Evolutionary conservation across 2,329 filamentous ascomycete species (phyloP).

Genomic region (Cladophialophora carrionii): DNA sequence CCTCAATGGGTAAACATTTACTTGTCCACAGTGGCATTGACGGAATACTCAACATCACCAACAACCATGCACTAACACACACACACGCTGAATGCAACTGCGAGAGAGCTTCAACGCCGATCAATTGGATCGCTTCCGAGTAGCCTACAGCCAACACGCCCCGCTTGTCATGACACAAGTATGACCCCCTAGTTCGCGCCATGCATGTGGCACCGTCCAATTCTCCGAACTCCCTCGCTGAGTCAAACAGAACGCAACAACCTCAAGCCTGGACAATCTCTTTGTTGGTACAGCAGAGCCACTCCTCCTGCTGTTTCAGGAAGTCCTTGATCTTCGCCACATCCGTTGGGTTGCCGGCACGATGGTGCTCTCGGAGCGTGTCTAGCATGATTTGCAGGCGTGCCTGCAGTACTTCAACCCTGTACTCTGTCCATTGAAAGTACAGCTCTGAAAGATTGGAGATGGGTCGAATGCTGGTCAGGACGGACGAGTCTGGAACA

Average conservation of each 20-base stretch:
- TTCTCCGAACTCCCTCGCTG: background rate
- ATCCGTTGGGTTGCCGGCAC: constrained; percentile 41
- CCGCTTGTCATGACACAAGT: background rate
- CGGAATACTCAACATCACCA: background rate
- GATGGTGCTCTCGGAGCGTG: constrained; percentile 38
- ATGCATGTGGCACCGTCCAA: background rate
- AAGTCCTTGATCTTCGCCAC: constrained; percentile 41
- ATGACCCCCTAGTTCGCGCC: background rate
- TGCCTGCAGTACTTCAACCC: constrained; percentile 64
- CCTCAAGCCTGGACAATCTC: constrained; percentile 17
- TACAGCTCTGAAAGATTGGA: constrained; percentile 62
- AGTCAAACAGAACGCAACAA: background rate
- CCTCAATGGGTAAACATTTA: background rate
- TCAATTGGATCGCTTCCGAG: background rate
- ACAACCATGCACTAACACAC: background rate
- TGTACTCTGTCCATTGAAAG: constrained; percentile 63
- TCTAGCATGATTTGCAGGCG: constrained; percentile 54
- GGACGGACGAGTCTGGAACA: constrained; percentile 61
- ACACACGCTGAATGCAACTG: background rate
- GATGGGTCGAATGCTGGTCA: constrained; percentile 63
- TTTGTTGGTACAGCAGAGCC: constrained; percentile 20
- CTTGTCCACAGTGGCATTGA: background rate
- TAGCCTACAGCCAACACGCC: background rate
- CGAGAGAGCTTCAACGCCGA: background rate
- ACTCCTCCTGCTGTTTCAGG: constrained; percentile 36